A percentile compares a stretch with the other conserved stretches of the same genome.
These are phyloP conservation scores for Misopates orontium DNA, from an alignment of 257 asterid genomes.

Conservation along the genomic window DNA sequence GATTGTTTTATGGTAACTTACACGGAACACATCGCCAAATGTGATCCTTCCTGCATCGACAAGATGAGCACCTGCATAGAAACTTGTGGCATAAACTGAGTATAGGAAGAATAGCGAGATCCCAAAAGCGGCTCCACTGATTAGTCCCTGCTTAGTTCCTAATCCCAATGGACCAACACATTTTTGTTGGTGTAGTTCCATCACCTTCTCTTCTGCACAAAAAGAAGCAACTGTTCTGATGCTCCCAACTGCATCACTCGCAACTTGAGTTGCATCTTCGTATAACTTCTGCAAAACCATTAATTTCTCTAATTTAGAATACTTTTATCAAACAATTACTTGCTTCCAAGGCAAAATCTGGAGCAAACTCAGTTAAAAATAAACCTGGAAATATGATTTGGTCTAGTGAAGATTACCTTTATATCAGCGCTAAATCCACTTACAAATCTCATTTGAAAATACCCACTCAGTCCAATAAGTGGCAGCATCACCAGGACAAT, in stretches of 20 bases:
- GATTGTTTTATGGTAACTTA: constrained; percentile 20
- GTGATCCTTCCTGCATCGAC: constrained; percentile 50
- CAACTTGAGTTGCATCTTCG: constrained; percentile 68
- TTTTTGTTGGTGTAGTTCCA: constrained; percentile 47
- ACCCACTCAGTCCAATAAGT: constrained; percentile 65
- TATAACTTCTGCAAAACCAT: constrained; percentile 44
- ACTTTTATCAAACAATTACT: not conserved
- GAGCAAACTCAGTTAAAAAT: not conserved
- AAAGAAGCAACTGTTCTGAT: constrained; percentile 73
- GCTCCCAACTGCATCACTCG: constrained; percentile 62
- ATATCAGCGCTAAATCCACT: constrained; percentile 52
- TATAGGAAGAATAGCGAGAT: constrained; percentile 49
- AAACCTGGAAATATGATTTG: not conserved
- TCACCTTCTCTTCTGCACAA: constrained; percentile 65
- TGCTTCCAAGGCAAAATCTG: not conserved
- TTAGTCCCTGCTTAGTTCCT: constrained; percentile 48
- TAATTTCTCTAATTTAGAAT: not conserved
- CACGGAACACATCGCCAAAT: constrained; percentile 61
- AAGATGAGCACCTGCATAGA: constrained; percentile 68
- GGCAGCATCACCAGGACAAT: constrained; percentile 53
- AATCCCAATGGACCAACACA: constrained; percentile 46
- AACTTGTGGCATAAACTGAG: constrained; percentile 52
- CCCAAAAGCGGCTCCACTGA: constrained; percentile 59
- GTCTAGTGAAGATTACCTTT: constrained; percentile 45
- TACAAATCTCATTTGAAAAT: constrained; percentile 50